A percentile compares a stretch with the other conserved stretches of the same genome.
Conservation (phyloP, 768 basidiomycete species). For the Tylopilus subfusipes region DNA sequence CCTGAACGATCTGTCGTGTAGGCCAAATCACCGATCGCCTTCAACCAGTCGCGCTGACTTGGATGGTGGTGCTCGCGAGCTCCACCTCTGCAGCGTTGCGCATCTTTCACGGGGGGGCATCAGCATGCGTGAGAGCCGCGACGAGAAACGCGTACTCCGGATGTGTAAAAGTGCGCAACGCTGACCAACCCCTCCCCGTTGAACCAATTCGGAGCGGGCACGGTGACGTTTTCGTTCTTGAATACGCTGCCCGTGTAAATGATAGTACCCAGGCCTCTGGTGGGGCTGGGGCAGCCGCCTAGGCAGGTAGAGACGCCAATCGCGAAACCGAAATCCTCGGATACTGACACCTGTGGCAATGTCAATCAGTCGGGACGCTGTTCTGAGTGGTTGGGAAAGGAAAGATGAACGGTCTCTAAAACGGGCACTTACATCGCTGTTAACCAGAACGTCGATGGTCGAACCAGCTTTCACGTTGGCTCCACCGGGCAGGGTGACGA, state of each 20-base stretch:
- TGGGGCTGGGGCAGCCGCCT: background rate
- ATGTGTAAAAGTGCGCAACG: background rate
- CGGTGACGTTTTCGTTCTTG: background rate
- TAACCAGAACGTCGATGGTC: conserved; percentile 36
- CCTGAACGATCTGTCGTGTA: background rate
- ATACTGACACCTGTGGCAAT: background rate
- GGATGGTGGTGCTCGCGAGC: background rate
- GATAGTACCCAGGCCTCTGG: background rate
- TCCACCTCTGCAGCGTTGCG: background rate
- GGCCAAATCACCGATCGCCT: no score
- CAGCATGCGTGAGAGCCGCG: conserved; percentile 1
- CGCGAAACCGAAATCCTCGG: conserved; percentile 4
- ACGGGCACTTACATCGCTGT: conserved; percentile 37
- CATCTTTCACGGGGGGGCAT: background rate
- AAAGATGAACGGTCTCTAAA: background rate
- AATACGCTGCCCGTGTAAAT: background rate
- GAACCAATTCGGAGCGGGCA: background rate
- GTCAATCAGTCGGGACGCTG: background rate
- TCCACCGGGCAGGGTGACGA: conserved; percentile 37
- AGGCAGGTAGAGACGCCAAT: background rate
- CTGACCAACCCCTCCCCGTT: background rate
- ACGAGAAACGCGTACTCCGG: conserved; percentile 9
- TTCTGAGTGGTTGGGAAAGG: no score
- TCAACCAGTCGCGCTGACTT: background rate
- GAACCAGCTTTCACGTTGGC: conserved; percentile 33